Evolutionary conservation across 306 rosid genomes (phyloP), one percentile per base, ranked within the genome.

Genomic region (Crotalaria pallida): DNA sequence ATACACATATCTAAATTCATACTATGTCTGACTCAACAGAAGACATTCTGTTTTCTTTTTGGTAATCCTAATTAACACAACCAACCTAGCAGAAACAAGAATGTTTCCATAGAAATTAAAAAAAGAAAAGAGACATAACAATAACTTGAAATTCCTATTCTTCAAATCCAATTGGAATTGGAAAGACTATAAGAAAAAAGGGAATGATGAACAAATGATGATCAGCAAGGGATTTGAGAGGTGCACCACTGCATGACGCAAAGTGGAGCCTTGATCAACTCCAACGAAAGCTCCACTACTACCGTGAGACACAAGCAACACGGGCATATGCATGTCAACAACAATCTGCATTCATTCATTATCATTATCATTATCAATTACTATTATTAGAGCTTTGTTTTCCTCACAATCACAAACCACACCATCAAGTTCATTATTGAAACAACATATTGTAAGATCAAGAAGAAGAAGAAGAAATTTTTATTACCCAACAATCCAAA

Each of bases 191-290:
- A 1, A 44, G 10, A 19, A 15, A 29, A 10, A 18, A 31, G 5
- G 10, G 43, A 7, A 36, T n/a, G n/a, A n/a, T n/a, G n/a, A 33
- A 58, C 1, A 47, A 49, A 53, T 12, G 0, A 3, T 44, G 6
- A 3, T 81, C 63, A 78, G 77, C 95, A 89, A 4, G 94, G 96
- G 58, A 92, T 92, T 81, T 84, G 82, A 78, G 86, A 82, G 45
- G 96, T 92, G 78, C 88, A 92, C 98, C 98, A 92, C 66, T 81
- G 79, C 96, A 92, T 89, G 0, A 92, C 96, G 47, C 87, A 92
- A 43, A 92, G 50, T 0, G 96, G 97, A 71, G 97, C 97, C 77
- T 88, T 91, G 10, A 91, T 6, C 73, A 91, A 79, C 59, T 73
- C 80, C 58, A 89, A 78, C 9, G 91, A 93, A 59, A 88, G 61